Conservation (phyloP, 129 eudicot genomes). For the Centrapalus pauciflorus region DNA sequence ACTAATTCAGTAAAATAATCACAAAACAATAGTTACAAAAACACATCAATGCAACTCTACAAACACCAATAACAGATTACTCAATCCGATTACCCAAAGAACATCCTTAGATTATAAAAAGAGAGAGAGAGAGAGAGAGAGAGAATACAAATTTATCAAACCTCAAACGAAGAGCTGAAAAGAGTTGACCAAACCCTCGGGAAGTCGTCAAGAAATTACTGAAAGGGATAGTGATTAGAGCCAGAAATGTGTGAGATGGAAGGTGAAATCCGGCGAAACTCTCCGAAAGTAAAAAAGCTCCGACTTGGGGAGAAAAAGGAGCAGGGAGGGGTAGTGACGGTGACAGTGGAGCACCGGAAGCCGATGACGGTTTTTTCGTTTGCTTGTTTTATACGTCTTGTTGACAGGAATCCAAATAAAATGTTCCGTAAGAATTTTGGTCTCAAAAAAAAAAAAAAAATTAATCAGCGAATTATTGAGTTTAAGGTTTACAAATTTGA, state of each 20-base stretch:
- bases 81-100: not conserved
- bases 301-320: not conserved
- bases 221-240: not conserved
- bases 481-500: too few species aligned
- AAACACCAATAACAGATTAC: not conserved
- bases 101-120: too few species aligned
- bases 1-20: not conserved
- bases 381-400: conserved; percentile 5
- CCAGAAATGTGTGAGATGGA: not conserved
- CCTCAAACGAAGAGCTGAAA: conserved; percentile 5
- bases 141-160: not conserved
- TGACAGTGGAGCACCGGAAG: not conserved
- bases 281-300: not conserved
- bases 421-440: not conserved
- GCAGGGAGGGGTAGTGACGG: not conserved
- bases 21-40: not conserved
- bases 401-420: conserved; percentile 9
- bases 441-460: too few species aligned
- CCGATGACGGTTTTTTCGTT: not conserved
- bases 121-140: conserved; percentile 6
- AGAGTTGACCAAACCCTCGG: not conserved
- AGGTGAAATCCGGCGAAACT: conserved; percentile 16
- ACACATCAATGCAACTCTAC: not conserved
- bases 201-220: not conserved
- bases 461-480: too few species aligned